Conservation (phyloP, 2,329 filamentous ascomycete species). For the Aspergillus arachidicola region DNA sequence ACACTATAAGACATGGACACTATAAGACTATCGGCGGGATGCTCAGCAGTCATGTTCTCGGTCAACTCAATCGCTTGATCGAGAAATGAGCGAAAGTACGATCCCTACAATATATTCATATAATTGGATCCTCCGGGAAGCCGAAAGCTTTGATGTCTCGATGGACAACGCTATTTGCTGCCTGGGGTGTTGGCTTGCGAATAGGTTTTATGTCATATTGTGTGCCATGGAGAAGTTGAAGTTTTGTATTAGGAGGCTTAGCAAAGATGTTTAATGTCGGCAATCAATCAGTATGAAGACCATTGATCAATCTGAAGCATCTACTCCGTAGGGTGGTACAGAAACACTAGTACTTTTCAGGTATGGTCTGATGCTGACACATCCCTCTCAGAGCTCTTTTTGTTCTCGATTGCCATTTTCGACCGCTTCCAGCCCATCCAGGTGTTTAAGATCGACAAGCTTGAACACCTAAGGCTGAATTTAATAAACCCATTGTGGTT, state of each 20-base stretch:
- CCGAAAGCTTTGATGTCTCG: neutral
- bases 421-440: neutral
- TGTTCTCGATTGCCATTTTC: neutral
- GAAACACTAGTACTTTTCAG: neutral
- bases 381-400: neutral
- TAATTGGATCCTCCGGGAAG: neutral
- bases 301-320: neutral
- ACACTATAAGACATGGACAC: neutral
- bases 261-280: too few species aligned
- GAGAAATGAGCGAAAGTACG: neutral
- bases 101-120: neutral
- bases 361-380: neutral
- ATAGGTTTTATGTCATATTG: too few species aligned
- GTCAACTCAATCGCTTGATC: neutral
- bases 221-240: too few species aligned
- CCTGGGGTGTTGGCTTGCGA: too few species aligned
- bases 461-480: neutral
- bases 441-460: neutral
- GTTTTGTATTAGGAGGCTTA: too few species aligned
- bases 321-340: too few species aligned
- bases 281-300: neutral
- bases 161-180: neutral
- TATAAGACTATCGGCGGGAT: neutral
- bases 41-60: neutral
- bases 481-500: constrained; percentile 6